These are phyloP conservation scores for Stevia rebaudiana DNA, from an alignment of 140 eudicot species.

Conservation along the genomic window DNA sequence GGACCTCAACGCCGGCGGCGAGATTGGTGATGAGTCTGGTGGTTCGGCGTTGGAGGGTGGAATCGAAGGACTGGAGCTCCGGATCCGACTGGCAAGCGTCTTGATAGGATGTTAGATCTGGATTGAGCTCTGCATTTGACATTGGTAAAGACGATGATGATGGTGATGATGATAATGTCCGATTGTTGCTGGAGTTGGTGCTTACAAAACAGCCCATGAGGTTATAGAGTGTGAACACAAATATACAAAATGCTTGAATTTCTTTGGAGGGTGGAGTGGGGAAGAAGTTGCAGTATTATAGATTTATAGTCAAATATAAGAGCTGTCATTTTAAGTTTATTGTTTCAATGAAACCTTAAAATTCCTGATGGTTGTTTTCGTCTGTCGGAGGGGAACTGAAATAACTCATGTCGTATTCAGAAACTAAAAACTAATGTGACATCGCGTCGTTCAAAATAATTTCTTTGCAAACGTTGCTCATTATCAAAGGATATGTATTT, in stretches of 20 bases:
- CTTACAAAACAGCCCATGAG: constrained; percentile 24
- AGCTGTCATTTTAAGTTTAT: not conserved
- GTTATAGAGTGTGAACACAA: not conserved
- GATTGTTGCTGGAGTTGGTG: constrained; percentile 13
- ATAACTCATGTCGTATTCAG: not conserved
- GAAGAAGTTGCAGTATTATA: not conserved
- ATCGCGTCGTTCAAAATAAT: no score
- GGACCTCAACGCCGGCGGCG: constrained; percentile 27
- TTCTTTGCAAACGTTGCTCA: no score
- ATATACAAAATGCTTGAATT: not conserved
- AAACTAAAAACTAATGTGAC: no score
- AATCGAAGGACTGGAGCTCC: constrained; percentile 58
- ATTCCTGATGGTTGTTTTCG: not conserved
- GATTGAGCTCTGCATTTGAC: constrained; percentile 10
- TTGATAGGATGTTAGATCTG: constrained; percentile 57
- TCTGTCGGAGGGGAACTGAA: not conserved
- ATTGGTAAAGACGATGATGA: constrained; percentile 12
- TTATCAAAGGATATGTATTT: no score
- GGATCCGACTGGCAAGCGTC: constrained; percentile 65
- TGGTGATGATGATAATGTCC: not conserved
- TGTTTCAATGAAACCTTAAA: not conserved
- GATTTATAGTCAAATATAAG: not conserved
- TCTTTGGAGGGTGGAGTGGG: not conserved
- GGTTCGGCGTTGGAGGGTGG: constrained; percentile 38
- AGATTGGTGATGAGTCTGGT: constrained; percentile 20